Evolutionary conservation across 768 basidiomycete genomes (phyloP), one percentile per base, ranked within the genome.

Genomic region (Cyclocybe aegerita): DNA sequence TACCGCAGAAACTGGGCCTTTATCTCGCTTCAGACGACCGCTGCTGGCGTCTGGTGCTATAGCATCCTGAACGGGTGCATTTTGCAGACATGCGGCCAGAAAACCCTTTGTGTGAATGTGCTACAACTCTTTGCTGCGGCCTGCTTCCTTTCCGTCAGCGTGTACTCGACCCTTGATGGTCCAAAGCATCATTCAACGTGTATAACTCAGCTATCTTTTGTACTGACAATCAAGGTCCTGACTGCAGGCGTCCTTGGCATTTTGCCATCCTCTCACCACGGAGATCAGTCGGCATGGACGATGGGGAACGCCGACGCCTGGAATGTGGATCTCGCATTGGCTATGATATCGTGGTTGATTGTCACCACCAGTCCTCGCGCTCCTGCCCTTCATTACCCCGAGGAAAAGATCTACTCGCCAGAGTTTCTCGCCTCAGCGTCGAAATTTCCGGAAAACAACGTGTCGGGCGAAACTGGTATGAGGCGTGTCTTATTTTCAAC

Each of bases 401-500:
- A 39, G 29, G 46, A 48, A 37, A 48, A 44, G 16, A 17, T 55
- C 3, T 55, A 55, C 46, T 50, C 49, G 9, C 37, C 45, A 16
- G 46, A 48, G 37, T 44, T 40, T 14, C 29, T 51, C 4, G 30
- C 42, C 11, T n/a, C 45, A 1, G 34, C 46, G 9, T 46, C 49
- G 15, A 14, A 38, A 37, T 51, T 55, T 30, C 49, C 54, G n/a
- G 54, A 55, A 40, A 41, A 51, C 29, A 55, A 55, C 37, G 54
- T 55, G 11, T 55, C 46, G 7, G 31, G 6, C 10, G 54, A 55
- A 14, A 43, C 16, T 32, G 41, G 54, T 55, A 40, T 43, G 38
- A 36, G 10, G 4, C n/a, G 7, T 6, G 9, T 14, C 8, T 29
- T 23, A 23, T 3, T 23, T 23, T 5, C 32, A 4, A 14, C 29